Percentiles rank a stretch among this genome's conserved stretches.
phyloP scores from a whole-genome alignment of 495 filamentous ascomycete genomes.

The Penicillium coffeae region DNA sequence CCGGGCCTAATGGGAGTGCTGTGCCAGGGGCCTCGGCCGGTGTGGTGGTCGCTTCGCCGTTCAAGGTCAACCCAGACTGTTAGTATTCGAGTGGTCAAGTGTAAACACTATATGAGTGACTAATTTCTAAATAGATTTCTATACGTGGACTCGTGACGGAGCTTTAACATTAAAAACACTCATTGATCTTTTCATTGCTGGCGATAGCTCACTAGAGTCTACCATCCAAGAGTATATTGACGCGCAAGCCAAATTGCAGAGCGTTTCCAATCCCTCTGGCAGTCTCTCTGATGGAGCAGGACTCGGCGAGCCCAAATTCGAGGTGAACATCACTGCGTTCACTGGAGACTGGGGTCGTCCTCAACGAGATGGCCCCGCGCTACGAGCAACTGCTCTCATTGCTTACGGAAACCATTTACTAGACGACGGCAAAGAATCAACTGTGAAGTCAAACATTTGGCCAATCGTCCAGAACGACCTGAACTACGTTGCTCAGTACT shows the following conservation, averaged over 20 bases:
- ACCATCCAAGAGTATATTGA: conserved; percentile 54
- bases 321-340: conserved; percentile 51
- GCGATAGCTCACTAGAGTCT: conserved; percentile 40
- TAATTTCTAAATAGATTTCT: conserved; percentile 43
- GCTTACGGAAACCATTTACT: conserved; percentile 33
- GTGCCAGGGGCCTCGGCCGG: conserved; percentile 45
- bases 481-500: conserved; percentile 68
- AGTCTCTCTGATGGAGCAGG: conserved; percentile 46
- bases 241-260: conserved; percentile 53
- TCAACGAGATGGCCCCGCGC: conserved; percentile 57
- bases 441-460: conserved; percentile 43
- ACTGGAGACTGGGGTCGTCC: conserved; percentile 58
- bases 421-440: conserved; percentile 36
- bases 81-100: conserved; percentile 15
- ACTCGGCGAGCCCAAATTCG: conserved; percentile 62
- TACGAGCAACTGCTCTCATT: conserved; percentile 39
- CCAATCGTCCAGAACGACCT: conserved; percentile 56
- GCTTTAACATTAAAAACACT: conserved; percentile 53
- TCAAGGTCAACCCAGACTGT: conserved; percentile 53
- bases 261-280: conserved; percentile 37
- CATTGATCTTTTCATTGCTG: conserved; percentile 47
- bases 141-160: conserved; percentile 60
- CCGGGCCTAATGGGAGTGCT: conserved; percentile 47
- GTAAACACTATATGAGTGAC: not conserved
- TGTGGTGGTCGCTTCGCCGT: conserved; percentile 54